phyloP scores from a whole-genome alignment of 1,284 basidiomycete species.

The Malassezia cuniculi region DNA sequence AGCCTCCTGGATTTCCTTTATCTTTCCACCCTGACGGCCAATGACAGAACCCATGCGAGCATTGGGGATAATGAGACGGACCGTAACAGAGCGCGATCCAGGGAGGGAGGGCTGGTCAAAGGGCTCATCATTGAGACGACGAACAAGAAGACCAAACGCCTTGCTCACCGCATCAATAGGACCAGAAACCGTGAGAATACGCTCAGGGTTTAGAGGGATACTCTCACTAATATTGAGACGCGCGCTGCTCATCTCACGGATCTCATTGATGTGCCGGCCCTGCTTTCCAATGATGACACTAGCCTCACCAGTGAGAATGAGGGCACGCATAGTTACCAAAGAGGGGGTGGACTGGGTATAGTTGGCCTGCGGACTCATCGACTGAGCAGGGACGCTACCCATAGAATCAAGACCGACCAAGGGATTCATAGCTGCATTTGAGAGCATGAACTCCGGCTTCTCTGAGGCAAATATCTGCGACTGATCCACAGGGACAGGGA shows the following conservation, averaged over 20 bases:
- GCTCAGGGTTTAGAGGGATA: constrained; percentile 73
- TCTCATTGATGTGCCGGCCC: constrained; percentile 94
- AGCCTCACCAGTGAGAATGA: constrained; percentile 98
- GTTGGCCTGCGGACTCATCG: background rate
- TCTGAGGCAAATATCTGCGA: too few species aligned
- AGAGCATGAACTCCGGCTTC: background rate
- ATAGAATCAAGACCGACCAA: background rate
- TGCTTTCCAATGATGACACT: constrained; percentile 97
- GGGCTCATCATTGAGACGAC: constrained; percentile 97
- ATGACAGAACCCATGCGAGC: constrained; percentile 99
- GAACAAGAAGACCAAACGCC: constrained; percentile 96
- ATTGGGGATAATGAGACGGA: constrained; percentile 94
- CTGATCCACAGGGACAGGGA: too few species aligned
- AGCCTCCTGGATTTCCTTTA: constrained; percentile 99
- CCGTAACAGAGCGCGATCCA: constrained; percentile 91
- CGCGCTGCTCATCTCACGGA: constrained; percentile 90
- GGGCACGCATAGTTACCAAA: constrained; percentile 45
- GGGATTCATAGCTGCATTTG: background rate
- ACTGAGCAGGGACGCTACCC: background rate
- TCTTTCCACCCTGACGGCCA: constrained; percentile 90
- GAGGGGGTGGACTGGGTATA: constrained; percentile 15
- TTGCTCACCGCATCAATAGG: constrained; percentile 97
- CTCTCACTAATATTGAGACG: constrained; percentile 49
- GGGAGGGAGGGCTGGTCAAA: constrained; percentile 95
- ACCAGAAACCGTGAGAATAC: constrained; percentile 90